phyloP scores from a whole-genome alignment of 805 yeast genomes.

The Saccharomycopsis sp. region DNA sequence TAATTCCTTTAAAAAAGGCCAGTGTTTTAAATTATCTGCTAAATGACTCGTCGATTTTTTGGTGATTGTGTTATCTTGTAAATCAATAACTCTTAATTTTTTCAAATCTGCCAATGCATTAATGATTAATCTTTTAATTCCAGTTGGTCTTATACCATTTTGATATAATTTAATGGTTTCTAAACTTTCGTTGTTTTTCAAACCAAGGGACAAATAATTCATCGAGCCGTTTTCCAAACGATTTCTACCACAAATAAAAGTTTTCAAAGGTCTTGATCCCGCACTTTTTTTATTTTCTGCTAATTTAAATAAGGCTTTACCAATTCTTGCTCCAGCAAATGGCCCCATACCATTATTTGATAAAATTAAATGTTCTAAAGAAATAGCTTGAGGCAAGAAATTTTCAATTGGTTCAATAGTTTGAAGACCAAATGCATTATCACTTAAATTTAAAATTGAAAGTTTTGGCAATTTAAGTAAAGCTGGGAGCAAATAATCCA shows the following conservation, averaged over 20 bases:
- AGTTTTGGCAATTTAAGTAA: slow-evolving; percentile 62
- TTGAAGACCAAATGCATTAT: slow-evolving; percentile 95
- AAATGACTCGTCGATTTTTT: slow-evolving; percentile 45
- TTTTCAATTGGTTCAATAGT: slow-evolving; percentile 85
- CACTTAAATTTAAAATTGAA: slow-evolving; percentile 74
- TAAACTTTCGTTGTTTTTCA: slow-evolving; percentile 70
- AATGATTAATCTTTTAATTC: slow-evolving; percentile 65
- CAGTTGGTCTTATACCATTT: slow-evolving; percentile 95
- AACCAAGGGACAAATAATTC: slow-evolving; percentile 75
- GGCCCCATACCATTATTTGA: slow-evolving; percentile 99
- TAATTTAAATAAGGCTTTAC: slow-evolving; percentile 70
- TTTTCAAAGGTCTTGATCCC: slow-evolving; percentile 45
- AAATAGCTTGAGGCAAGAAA: slow-evolving; percentile 65
- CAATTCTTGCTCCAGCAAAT: slow-evolving; percentile 91
- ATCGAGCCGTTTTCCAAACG: slow-evolving; percentile 94
- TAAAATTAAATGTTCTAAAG: slow-evolving; percentile 78
- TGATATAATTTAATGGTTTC: slow-evolving; percentile 78
- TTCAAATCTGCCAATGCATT: slow-evolving; percentile 64
- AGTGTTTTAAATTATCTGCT: slow-evolving; percentile 63
- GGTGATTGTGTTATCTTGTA: slow-evolving; percentile 95
- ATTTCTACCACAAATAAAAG: slow-evolving; percentile 95
- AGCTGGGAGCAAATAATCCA: slow-evolving; percentile 66
- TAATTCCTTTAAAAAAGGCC: slow-evolving; percentile 55
- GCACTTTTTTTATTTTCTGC: slow-evolving; percentile 49
- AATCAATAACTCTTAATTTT: slow-evolving; percentile 61